Evolutionary conservation across 2,329 filamentous ascomycete genomes (phyloP), one percentile per base, ranked within the genome.

Genomic region (Tolypocladium nubicola): DNA sequence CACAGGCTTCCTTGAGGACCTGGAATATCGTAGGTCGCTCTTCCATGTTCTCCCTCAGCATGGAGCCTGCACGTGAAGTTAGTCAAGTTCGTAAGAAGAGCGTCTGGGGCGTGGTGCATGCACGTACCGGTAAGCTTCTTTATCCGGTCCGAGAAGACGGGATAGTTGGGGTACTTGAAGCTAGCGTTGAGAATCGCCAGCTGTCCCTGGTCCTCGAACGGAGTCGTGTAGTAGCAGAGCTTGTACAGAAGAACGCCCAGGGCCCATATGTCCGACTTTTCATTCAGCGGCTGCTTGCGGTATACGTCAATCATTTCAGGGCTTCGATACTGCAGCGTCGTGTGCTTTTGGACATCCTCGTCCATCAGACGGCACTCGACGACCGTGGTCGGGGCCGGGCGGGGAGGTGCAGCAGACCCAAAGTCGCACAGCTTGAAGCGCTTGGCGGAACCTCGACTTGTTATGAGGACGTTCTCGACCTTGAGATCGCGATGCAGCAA

Each of bases 231-330:
- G 74, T 97, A 99, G 77, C 94, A 99, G 60, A 99, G 80, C 78
- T 99, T 99, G 78, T 99, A 99, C 56, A 99, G 75, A 58, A 99
- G 76, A 47, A 99, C 94, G 6, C 94, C 94, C 60, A 99, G 75
- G 1, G 94, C 94, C 94, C 92, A 99, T 37, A 99, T 97, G 71
- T 99, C 94, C 53, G 92, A 95, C 76, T 99, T 99, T 75, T 99
- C 94, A 68, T 99, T 90, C 68, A 99, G 96, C 1, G 94, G 91
- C 65, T 92, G 90, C 72, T 95, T 96, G 61, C 92, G 82, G 74
- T 97, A 99, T 30, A 99, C 94, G 68, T 99, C 94, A 60, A 99
- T 87, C 94, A 99, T 99, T 74, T 99, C 94, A 7, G 94, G 94
- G 70, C 93, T 97, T 63, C 94, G 83, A 71, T 99, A 99, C 71